A percentile compares a stretch with the other conserved stretches of the same genome.
Conservation (phyloP, 495 filamentous ascomycete genomes). For the Talaromyces liani region DNA sequence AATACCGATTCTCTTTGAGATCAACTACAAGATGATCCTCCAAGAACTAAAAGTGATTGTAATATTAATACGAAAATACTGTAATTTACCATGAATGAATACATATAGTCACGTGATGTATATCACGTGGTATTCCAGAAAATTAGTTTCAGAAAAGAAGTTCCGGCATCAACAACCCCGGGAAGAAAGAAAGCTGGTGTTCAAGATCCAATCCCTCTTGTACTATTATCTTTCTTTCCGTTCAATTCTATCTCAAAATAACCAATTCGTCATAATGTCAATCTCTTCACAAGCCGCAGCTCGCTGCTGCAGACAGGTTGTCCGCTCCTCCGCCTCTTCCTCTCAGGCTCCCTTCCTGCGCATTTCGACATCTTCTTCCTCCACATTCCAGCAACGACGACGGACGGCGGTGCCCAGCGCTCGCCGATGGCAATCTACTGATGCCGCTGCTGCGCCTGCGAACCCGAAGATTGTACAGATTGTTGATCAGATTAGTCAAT, state of each 20-base stretch:
- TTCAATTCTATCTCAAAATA: conserved; percentile 9
- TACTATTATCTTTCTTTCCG: conserved; percentile 7
- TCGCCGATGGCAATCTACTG: conserved; percentile 42
- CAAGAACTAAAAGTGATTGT: not conserved
- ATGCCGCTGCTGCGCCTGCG: conserved; percentile 53
- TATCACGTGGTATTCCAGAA: conserved; percentile 1
- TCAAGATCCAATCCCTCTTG: not conserved
- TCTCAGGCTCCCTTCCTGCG: conserved; percentile 23
- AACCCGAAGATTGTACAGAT: conserved; percentile 88
- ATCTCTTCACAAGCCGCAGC: conserved; percentile 35
- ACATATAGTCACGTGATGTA: not conserved
- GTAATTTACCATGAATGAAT: not conserved
- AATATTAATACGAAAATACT: not conserved
- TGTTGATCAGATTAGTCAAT: conserved; percentile 95
- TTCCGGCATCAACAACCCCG: conserved; percentile 15
- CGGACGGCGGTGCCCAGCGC: conserved; percentile 25
- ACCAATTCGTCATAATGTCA: conserved; percentile 27
- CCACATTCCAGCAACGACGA: conserved; percentile 24
- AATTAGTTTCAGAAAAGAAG: conserved; percentile 15
- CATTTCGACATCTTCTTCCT: conserved; percentile 33
- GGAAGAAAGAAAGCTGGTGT: not conserved
- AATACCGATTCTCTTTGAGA: not conserved
- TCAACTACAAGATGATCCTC: not conserved
- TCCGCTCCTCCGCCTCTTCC: conserved; percentile 24
- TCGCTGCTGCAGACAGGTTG: conserved; percentile 40